phyloP scores from a whole-genome alignment of 2,329 filamentous ascomycete genomes.

The Aschersonia sp. region DNA sequence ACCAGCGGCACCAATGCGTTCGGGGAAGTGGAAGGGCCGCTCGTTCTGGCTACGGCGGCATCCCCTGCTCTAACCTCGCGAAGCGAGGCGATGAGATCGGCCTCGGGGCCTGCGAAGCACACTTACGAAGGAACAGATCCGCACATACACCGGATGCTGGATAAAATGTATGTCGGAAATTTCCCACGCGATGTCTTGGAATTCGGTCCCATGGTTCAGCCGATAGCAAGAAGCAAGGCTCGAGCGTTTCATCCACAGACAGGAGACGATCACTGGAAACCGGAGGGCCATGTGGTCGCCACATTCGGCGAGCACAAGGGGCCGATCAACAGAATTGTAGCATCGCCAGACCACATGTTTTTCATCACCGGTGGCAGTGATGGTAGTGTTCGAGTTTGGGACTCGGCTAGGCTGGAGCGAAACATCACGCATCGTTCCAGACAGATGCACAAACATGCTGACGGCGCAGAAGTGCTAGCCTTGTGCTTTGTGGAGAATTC shows the following conservation, averaged over 20 bases:
- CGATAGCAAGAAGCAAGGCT: constrained; percentile 41
- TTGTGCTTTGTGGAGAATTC: constrained; percentile 88
- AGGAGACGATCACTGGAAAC: constrained; percentile 53
- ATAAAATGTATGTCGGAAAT: constrained; percentile 69
- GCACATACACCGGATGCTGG: constrained; percentile 55
- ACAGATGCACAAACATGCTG: constrained; percentile 65
- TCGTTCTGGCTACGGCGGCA: constrained; percentile 19
- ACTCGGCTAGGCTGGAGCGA: constrained; percentile 74
- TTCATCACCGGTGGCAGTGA: constrained; percentile 92
- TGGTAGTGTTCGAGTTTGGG: constrained; percentile 84
- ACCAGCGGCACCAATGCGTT: constrained; percentile 46
- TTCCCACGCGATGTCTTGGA: constrained; percentile 50
- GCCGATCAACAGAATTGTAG: constrained; percentile 65
- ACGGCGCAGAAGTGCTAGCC: constrained; percentile 59
- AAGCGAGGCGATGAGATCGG: constrained; percentile 16
- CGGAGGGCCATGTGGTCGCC: constrained; percentile 69
- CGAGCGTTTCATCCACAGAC: constrained; percentile 27
- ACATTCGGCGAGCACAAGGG: constrained; percentile 80
- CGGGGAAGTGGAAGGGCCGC: constrained; percentile 43
- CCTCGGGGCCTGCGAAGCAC: constrained; percentile 45
- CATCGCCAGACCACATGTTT: constrained; percentile 83
- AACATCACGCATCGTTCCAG: constrained; percentile 81
- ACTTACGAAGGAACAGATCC: constrained; percentile 73
- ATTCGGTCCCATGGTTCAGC: constrained; percentile 69
- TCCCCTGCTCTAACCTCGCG: constrained; percentile 10